These are phyloP conservation scores for Talaromyces sp. DNA, from an alignment of 2,329 filamentous ascomycete species.

Conservation along the genomic window DNA sequence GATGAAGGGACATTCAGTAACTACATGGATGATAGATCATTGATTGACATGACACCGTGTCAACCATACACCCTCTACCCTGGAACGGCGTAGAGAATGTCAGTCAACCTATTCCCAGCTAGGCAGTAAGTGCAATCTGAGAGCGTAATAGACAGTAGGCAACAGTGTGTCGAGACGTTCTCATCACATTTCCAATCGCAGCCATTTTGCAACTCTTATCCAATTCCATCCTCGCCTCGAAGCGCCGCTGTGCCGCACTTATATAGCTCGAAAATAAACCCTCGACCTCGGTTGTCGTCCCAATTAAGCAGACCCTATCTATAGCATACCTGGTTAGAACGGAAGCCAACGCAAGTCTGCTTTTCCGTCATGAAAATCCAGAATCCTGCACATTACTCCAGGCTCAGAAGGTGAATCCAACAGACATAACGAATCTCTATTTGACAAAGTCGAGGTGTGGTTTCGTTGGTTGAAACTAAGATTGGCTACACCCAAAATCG, in stretches of 20 bases:
- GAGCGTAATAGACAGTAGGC: background rate
- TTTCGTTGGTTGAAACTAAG: too few species aligned
- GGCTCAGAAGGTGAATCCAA: too few species aligned
- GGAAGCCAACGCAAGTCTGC: too few species aligned
- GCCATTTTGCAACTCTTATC: background rate
- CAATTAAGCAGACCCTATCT: too few species aligned
- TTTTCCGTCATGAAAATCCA: too few species aligned
- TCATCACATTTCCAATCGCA: background rate
- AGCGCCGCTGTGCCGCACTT: slow-evolving; percentile 12
- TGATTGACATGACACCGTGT: background rate
- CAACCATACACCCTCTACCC: background rate
- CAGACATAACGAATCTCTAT: too few species aligned
- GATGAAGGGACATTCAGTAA: background rate
- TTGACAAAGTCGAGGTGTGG: too few species aligned
- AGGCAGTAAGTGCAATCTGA: background rate
- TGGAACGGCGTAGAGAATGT: background rate
- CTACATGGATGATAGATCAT: background rate
- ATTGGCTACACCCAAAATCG: background rate
- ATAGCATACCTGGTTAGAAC: too few species aligned
- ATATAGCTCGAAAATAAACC: background rate
- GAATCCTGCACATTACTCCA: too few species aligned
- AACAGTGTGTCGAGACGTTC: background rate
- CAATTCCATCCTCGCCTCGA: background rate
- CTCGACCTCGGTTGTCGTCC: background rate
- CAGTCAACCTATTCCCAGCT: background rate